These are phyloP conservation scores for Bretziella fagacearum DNA, from an alignment of 2,329 filamentous ascomycete genomes.

Conservation along the genomic window DNA sequence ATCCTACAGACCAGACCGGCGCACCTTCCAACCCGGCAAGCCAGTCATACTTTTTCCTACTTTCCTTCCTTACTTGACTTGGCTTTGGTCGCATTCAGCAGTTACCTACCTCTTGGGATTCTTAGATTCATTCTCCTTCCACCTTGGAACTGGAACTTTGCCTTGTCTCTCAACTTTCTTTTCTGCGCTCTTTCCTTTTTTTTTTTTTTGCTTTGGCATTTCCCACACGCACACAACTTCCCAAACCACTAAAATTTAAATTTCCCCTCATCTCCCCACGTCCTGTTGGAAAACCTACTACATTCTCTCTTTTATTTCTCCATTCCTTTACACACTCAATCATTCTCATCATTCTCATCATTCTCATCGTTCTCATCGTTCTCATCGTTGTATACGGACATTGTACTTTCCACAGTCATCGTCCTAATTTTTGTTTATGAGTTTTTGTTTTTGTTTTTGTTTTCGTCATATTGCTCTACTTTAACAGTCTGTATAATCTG, in stretches of 20 bases:
- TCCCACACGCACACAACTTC: too few relatives aligned
- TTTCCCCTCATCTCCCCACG: too few relatives aligned
- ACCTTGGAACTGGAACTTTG: too few relatives aligned
- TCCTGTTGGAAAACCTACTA: not conserved
- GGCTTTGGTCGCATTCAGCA: conserved; percentile 2
- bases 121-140: conserved; percentile 2
- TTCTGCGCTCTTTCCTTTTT: not conserved
- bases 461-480: too few relatives aligned
- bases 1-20: not conserved
- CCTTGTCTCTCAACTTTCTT: not conserved
- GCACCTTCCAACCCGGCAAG: not conserved
- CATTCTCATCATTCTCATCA: not conserved
- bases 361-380: not conserved
- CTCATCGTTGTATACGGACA: too few relatives aligned
- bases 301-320: not conserved
- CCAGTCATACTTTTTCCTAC: not conserved
- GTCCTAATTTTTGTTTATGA: too few relatives aligned
- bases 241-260: not conserved
- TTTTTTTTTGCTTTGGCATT: too few relatives aligned
- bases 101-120: not conserved
- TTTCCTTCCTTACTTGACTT: not conserved
- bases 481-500: too few relatives aligned
- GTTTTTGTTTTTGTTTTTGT: too few relatives aligned
- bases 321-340: not conserved
- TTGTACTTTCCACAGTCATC: too few relatives aligned